These are phyloP conservation scores for Flaveria ramosissima DNA, from an alignment of 129 eudicot genomes.

Conservation along the genomic window DNA sequence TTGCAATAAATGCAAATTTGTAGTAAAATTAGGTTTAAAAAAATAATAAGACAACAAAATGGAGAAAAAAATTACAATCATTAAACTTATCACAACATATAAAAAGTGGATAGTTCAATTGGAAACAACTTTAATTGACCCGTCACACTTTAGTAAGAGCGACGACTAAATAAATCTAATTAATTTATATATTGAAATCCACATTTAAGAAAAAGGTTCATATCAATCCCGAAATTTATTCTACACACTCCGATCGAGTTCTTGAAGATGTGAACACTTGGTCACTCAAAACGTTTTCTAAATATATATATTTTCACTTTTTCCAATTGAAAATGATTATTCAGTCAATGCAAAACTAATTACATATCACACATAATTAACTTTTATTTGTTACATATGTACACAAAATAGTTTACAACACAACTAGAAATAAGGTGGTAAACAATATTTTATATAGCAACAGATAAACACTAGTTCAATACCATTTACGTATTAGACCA, in stretches of 20 bases:
- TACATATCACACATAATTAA: not conserved
- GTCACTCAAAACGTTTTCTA: constrained; percentile 14
- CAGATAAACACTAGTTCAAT: no score
- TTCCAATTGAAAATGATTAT: not conserved
- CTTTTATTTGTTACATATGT: not conserved
- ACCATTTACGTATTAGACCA: no score
- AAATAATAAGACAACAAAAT: no score
- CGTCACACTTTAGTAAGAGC: not conserved
- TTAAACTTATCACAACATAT: no score
- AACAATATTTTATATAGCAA: no score
- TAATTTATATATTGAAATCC: not conserved
- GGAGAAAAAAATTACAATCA: no score
- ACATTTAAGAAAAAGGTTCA: constrained; percentile 23
- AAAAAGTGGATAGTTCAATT: no score
- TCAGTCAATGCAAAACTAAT: not conserved
- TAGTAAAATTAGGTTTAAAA: no score
- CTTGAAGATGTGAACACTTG: constrained; percentile 35
- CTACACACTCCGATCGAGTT: constrained; percentile 29
- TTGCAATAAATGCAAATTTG: no score
- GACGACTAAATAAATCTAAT: not conserved
- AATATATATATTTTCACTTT: not conserved
- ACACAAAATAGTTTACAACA: not conserved
- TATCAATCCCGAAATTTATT: constrained; percentile 46
- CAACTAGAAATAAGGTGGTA: not conserved
- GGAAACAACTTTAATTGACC: no score